Conservation (phyloP, 345 rosid genomes). For the Brassica rapa region DNA sequence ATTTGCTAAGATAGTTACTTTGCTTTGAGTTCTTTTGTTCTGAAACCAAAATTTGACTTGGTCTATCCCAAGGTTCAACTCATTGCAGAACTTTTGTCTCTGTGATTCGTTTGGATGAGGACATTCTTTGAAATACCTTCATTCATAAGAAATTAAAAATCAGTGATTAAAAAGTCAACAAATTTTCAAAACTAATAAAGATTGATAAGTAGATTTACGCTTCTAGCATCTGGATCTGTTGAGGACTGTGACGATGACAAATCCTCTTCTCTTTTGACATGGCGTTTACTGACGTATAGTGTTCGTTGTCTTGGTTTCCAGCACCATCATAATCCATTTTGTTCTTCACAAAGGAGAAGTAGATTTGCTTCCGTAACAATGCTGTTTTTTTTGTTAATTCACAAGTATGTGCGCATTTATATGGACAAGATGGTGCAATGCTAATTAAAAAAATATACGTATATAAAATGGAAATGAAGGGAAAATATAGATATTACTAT, state of each 20-base stretch:
- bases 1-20: slow-evolving; percentile 44
- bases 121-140: slow-evolving; percentile 58
- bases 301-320: slow-evolving; percentile 48
- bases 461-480: neutral
- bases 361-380: neutral
- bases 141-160: slow-evolving; percentile 6
- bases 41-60: slow-evolving; percentile 90
- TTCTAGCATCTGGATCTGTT: slow-evolving; percentile 60
- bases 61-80: slow-evolving; percentile 49
- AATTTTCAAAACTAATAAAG: neutral
- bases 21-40: slow-evolving; percentile 71
- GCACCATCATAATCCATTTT: slow-evolving; percentile 27
- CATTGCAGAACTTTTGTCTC: slow-evolving; percentile 49
- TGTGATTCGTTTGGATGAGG: slow-evolving; percentile 73
- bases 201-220: slow-evolving; percentile 33
- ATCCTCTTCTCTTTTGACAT: slow-evolving; percentile 31
- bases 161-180: neutral
- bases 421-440: neutral
- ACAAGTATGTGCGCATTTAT: slow-evolving; percentile 9
- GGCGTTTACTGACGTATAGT: slow-evolving; percentile 18
- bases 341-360: neutral
- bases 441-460: neutral
- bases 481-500: neutral
- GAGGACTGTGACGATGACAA: slow-evolving; percentile 55
- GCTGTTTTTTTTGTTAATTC: neutral